Evolutionary conservation across 2,329 filamentous ascomycete species (phyloP).

Genomic region (Neofusicoccum parvum): DNA sequence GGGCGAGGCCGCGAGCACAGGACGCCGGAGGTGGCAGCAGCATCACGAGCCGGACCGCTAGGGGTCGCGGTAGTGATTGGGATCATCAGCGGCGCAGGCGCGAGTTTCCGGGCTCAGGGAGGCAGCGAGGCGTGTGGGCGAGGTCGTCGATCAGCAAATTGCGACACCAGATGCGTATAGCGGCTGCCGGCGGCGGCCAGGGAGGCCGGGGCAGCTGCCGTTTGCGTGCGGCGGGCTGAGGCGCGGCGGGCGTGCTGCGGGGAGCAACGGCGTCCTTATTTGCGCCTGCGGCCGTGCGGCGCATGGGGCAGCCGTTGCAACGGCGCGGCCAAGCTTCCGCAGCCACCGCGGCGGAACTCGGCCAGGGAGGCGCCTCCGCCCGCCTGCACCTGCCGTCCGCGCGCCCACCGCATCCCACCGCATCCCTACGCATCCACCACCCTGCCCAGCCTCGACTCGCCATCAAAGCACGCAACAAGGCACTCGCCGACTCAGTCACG

Average conservation of each 20-base stretch:
- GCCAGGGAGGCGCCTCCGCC: background rate
- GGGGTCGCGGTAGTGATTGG: constrained; percentile 14
- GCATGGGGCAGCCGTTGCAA: background rate
- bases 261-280: background rate
- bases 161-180: background rate
- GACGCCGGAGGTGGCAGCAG: background rate
- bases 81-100: constrained; percentile 7
- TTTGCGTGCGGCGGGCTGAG: background rate
- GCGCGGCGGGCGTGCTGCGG: background rate
- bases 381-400: background rate
- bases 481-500: background rate
- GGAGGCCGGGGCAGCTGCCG: constrained; percentile 2
- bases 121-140: background rate
- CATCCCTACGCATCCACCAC: no score
- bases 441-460: background rate
- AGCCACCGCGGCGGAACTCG: background rate
- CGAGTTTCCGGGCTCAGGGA: background rate
- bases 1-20: background rate
- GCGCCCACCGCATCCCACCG: no score
- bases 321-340: background rate
- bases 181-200: background rate
- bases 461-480: background rate
- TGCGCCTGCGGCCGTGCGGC: background rate
- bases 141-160: constrained; percentile 7
- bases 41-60: constrained; percentile 12